Percentiles rank a stretch among this genome's conserved stretches.
Evolutionary conservation across 495 filamentous ascomycete species (phyloP).

Genomic region (Gamarada debralockiae): DNA sequence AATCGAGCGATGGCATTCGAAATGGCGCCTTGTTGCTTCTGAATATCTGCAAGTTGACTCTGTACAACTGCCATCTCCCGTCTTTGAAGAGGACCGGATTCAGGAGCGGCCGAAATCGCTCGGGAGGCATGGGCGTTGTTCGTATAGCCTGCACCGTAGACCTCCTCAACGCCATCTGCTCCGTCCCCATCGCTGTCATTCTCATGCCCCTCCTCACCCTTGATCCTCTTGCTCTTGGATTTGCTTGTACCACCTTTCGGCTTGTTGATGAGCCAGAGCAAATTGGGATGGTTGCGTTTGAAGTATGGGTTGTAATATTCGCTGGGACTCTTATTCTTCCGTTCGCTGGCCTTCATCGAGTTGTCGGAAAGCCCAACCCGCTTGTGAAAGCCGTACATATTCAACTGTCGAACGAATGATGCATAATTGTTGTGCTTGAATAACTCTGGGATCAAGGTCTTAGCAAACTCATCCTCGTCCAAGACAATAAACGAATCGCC

Average conservation of each 20-base stretch:
- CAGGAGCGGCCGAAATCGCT: conserved; percentile 28
- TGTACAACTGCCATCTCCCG: conserved; percentile 76
- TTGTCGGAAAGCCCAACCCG: conserved; percentile 95
- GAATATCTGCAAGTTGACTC: conserved; percentile 73
- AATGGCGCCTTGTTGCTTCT: conserved; percentile 81
- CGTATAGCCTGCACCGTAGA: conserved; percentile 9
- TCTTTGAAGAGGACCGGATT: conserved; percentile 56
- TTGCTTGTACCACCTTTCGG: conserved; percentile 60
- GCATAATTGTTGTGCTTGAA: conserved; percentile 99
- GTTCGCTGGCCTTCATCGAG: conserved; percentile 94
- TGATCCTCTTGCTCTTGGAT: conserved; percentile 50
- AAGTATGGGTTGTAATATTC: conserved; percentile 98
- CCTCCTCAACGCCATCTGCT: conserved; percentile 38
- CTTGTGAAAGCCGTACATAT: conserved; percentile 99
- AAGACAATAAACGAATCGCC: conserved; percentile 95
- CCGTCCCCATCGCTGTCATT: conserved; percentile 68
- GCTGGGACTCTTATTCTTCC: conserved; percentile 95
- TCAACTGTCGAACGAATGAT: conserved; percentile 95
- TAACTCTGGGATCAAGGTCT: conserved; percentile 89
- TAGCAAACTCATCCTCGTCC: conserved; percentile 99
- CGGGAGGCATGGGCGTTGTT: conserved; percentile 18
- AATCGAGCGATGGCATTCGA: conserved; percentile 73
- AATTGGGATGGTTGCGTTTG: conserved; percentile 84
- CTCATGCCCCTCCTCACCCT: conserved; percentile 66
- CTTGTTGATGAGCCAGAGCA: conserved; percentile 97